Evolutionary conservation across 192 early-diverging fungal genomes (phyloP), one percentile per base, ranked within the genome.

Genomic region (Coemansia aciculifera): DNA sequence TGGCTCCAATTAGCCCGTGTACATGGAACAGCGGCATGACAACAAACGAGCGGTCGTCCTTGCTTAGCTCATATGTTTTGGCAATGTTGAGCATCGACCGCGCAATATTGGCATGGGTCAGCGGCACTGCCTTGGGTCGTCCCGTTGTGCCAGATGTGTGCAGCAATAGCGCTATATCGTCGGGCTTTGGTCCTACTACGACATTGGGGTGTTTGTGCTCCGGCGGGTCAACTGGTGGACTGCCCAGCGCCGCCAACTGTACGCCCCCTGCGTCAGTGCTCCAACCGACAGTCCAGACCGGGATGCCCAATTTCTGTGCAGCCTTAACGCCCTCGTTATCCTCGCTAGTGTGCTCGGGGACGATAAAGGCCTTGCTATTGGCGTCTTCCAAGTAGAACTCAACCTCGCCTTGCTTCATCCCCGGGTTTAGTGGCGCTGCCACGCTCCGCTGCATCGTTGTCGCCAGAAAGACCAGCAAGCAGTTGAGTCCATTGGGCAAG

Each of bases 21-120:
- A 92, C 91, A 69, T 95, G 93, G 81, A 93, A 93, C 21, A 95
- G 85, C 7, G 93, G 92, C 92, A 94, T 94, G 21, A 93, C 92
- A 21, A 94, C 67, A 63, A 90, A 83, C 5, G 91, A 88, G 19
- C 85, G 64, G 74, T 95, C 93, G 3, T 56, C 36, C 5, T 84
- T 67, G 3, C 61, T 66, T 38, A 95, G 82, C 40, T 84, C 57
- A 69, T 91, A 93, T 2, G 93, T 91, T n/a, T 69, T 56, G 7
- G 84, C 69, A 42, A 92, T 94, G 76, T 95, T 95, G 48, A 69
- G 71, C 87, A 93, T 88, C 1, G 91, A 88, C 23, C 83, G 85
- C 9, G 86, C 81, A 29, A 95, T 73, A 69, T 94, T 93, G 24
- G 74, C 79, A 62, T 95, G 93, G 17, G 91, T 88, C 64, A 95